Conservation (phyloP, 1,139 yeast species). For the Sugiyamaella castrensis region DNA sequence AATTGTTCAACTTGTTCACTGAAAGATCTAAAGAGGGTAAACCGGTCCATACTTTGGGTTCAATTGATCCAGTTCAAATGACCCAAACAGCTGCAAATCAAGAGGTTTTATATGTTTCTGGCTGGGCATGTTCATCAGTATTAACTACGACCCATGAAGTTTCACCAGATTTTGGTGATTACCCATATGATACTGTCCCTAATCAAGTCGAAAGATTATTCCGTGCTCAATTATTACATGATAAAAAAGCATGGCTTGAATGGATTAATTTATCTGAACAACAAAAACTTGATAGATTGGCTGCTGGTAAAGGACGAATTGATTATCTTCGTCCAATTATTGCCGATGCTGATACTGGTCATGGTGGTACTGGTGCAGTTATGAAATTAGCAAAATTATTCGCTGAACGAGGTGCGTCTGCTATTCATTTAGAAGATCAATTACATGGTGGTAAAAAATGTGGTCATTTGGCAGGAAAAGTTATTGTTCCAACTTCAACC, state of each 20-base stretch:
- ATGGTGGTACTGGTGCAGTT: constrained; percentile 63
- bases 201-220: constrained; percentile 59
- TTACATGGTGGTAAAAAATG: constrained; percentile 65
- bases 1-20: constrained; percentile 47
- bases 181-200: constrained; percentile 66
- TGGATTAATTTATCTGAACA: constrained; percentile 39
- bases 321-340: constrained; percentile 61
- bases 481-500: constrained; percentile 58
- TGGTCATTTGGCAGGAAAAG: constrained; percentile 63
- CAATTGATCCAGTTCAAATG: constrained; percentile 62
- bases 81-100: constrained; percentile 54
- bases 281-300: constrained; percentile 29
- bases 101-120: constrained; percentile 58
- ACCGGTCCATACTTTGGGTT: constrained; percentile 59
- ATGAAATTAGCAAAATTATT: constrained; percentile 62
- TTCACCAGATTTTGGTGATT: constrained; percentile 61
- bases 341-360: constrained; percentile 69
- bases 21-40: constrained; percentile 42
- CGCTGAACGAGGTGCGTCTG: constrained; percentile 66
- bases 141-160: constrained; percentile 58
- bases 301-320: constrained; percentile 35
- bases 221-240: constrained; percentile 58
- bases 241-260: constrained; percentile 50
- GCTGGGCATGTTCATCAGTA: constrained; percentile 58
- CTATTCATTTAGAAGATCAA: constrained; percentile 62